These are phyloP conservation scores for Fusarium compactum DNA, from an alignment of 2,329 filamentous ascomycete species.

Conservation along the genomic window DNA sequence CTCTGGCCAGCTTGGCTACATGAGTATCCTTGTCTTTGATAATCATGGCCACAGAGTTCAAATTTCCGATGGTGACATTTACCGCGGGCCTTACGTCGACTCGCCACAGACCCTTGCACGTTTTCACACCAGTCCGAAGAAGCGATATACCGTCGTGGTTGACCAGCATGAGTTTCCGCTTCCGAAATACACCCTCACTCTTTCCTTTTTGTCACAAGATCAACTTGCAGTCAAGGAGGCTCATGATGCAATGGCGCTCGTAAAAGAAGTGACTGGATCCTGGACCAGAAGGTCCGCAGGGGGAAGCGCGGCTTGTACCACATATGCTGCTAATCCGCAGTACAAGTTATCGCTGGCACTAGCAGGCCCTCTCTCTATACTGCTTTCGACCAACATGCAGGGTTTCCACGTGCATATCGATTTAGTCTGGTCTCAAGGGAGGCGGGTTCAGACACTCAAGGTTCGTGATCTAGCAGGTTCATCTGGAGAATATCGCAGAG, in stretches of 20 bases:
- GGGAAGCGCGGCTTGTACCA: conserved; percentile 81
- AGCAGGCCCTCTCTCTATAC: conserved; percentile 73
- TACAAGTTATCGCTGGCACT: conserved; percentile 74
- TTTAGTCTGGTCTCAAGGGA: conserved; percentile 80
- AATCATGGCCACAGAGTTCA: conserved; percentile 78
- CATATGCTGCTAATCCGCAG: conserved; percentile 89
- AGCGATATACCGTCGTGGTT: conserved; percentile 71
- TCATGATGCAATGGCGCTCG: conserved; percentile 67
- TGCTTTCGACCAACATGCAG: conserved; percentile 75
- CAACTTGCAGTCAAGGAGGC: conserved; percentile 73
- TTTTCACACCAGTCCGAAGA: conserved; percentile 60
- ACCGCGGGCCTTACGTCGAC: conserved; percentile 89
- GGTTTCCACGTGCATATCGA: conserved; percentile 87
- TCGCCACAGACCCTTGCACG: conserved; percentile 91
- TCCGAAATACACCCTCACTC: conserved; percentile 82
- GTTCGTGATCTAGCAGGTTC: conserved; percentile 83
- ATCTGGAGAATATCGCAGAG: conserved; percentile 89
- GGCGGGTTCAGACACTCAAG: conserved; percentile 76
- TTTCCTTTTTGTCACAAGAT: conserved; percentile 81
- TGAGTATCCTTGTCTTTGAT: conserved; percentile 86
- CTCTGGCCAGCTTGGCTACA: conserved; percentile 77
- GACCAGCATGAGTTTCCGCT: conserved; percentile 83
- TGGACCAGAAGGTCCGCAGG: conserved; percentile 88
- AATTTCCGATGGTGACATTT: conserved; percentile 76
- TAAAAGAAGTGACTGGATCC: conserved; percentile 68